Evolutionary conservation across 495 filamentous ascomycete species (phyloP).

Genomic region (Astrocystis sublimbata): DNA sequence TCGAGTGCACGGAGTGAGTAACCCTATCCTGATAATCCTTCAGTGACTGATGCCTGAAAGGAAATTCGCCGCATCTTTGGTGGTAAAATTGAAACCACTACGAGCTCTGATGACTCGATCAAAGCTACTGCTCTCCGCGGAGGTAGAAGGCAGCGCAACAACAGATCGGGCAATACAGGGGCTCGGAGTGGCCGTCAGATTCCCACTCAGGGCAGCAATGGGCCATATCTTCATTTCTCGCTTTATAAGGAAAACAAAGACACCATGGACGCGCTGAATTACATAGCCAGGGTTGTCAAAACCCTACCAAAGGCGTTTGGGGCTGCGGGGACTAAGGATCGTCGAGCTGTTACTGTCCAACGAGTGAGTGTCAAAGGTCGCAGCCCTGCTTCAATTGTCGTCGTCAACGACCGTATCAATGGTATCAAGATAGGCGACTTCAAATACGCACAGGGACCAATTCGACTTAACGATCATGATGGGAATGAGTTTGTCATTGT

Average conservation of each 20-base stretch:
- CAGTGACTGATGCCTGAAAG: conserved; percentile 25
- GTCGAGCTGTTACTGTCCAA: conserved; percentile 84
- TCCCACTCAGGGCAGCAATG: conserved; percentile 45
- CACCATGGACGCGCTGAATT: conserved; percentile 87
- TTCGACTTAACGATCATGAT: conserved; percentile 77
- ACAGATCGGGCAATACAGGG: conserved; percentile 36
- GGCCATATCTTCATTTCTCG: conserved; percentile 85
- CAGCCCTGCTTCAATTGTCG: conserved; percentile 60
- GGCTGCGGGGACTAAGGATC: conserved; percentile 93
- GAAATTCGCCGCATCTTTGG: conserved; percentile 50
- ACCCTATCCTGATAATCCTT: background rate
- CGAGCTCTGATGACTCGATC: conserved; percentile 32
- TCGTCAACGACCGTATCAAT: conserved; percentile 62
- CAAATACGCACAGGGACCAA: conserved; percentile 63
- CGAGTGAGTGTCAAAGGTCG: conserved; percentile 72
- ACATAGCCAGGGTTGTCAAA: conserved; percentile 67
- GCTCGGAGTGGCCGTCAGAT: conserved; percentile 30
- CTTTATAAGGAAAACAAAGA: conserved; percentile 98
- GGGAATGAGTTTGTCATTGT: conserved; percentile 95
- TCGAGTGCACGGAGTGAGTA: conserved; percentile 41
- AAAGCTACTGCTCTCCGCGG: conserved; percentile 35
- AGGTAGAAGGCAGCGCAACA: conserved; percentile 37
- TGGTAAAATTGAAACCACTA: conserved; percentile 34
- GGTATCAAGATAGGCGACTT: conserved; percentile 74
- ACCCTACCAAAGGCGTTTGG: conserved; percentile 69